These are phyloP conservation scores for Ustilago curta DNA, from an alignment of 1,284 basidiomycete genomes.

Conservation along the genomic window DNA sequence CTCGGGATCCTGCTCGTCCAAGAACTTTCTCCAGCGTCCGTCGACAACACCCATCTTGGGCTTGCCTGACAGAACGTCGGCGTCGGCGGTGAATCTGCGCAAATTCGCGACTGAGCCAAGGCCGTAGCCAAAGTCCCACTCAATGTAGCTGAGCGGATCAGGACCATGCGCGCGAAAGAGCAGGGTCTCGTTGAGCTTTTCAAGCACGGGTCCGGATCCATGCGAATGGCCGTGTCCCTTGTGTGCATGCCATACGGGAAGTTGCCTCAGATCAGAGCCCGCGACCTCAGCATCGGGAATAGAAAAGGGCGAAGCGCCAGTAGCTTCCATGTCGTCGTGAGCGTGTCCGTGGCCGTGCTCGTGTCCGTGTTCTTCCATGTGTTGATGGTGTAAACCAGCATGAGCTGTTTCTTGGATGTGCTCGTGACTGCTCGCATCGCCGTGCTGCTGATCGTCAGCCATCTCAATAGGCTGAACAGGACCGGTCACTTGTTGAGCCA, in stretches of 20 bases:
- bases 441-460: conserved; percentile 3
- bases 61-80: conserved; percentile 34
- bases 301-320: conserved; percentile 22
- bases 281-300: conserved; percentile 19
- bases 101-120: conserved; percentile 46
- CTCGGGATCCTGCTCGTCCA: conserved; percentile 46
- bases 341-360: conserved; percentile 6
- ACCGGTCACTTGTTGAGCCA: neutral
- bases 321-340: conserved; percentile 10
- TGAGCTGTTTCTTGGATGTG: conserved; percentile 2
- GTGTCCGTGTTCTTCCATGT: conserved; percentile 6
- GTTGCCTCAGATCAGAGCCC: conserved; percentile 16
- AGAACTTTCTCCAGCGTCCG: conserved; percentile 62
- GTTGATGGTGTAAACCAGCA: neutral
- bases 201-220: conserved; percentile 31
- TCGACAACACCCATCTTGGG: conserved; percentile 57
- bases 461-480: neutral
- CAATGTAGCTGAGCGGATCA: conserved; percentile 66
- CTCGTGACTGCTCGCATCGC: neutral
- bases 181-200: conserved; percentile 58
- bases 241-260: conserved; percentile 33
- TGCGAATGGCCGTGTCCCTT: conserved; percentile 49
- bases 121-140: conserved; percentile 64
- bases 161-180: conserved; percentile 62
- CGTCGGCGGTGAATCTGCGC: conserved; percentile 48